Evolutionary conservation across 495 filamentous ascomycete genomes (phyloP), one percentile per base, ranked within the genome.

Genomic region (Recurvomyces mirabilis): DNA sequence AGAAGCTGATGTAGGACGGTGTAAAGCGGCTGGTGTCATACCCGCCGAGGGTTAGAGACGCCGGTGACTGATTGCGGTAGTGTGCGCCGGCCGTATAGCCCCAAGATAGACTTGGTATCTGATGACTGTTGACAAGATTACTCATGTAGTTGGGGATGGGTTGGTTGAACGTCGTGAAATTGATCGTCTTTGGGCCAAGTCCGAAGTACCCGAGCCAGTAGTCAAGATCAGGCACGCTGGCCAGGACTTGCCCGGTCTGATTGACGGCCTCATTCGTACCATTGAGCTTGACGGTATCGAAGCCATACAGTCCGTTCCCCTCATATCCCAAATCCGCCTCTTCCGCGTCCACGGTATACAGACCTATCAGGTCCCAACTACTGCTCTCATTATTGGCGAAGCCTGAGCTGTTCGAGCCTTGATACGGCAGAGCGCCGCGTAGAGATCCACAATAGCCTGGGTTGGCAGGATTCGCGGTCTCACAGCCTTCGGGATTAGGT

Each of bases 201-300:
- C 75, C 77, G 45, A 79, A 68, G 21, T 70, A 55, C 28, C 57
- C 71, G 51, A 78, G 53, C 56, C 73, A 75, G 45, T 76, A 71
- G 25, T 69, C 62, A 9, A 65, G 54, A 11, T 64, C 49, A 4
- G 63, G 59, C 14, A 73, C 57, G 4, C 54, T 65, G n/a, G 59
- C 68, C 14, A 77, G 60, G 9, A 66, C 28, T 37, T 57, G 54
- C 19, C 56, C 30, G 22, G 38, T 19, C 23, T 43, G 46, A 4
- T n/a, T 35, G 4, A 10, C 59, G 0, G 67, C 68, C 20, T 70
- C 71, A 30, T 53, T 62, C 54, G 26, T 60, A 53, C 11, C 45
- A 7, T 60, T 63, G 29, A 77, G 52, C 3, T 65, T 67, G 13
- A 78, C 33, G 1, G 66, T 71, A 35, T 78, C 75, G 20, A 66